A percentile compares a stretch with the other conserved stretches of the same genome.
These are phyloP conservation scores for Malus hybrid DNA, from an alignment of 331 rosid species.

Conservation along the genomic window DNA sequence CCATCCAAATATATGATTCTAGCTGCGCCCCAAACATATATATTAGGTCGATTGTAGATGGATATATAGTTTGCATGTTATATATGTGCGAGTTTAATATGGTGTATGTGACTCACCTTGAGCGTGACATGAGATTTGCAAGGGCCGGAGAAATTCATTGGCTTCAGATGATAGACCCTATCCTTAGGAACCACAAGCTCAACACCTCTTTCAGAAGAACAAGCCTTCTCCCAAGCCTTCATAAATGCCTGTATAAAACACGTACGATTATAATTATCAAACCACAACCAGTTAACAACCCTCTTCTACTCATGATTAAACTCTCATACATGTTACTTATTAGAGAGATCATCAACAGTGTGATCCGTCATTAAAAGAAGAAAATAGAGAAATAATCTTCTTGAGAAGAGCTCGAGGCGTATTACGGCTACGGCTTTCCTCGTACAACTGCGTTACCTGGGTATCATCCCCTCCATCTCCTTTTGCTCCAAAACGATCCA, in stretches of 20 bases:
- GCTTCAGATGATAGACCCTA: conserved; percentile 50
- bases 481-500: conserved; percentile 58
- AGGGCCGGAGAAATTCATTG: conserved; percentile 77
- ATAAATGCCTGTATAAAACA: conserved; percentile 50
- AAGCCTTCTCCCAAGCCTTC: conserved; percentile 66
- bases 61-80: not conserved
- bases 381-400: too few species aligned
- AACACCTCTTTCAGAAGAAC: conserved; percentile 38
- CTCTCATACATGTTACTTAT: too few species aligned
- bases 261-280: not conserved
- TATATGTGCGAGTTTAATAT: not conserved
- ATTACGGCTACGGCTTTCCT: not conserved
- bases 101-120: conserved; percentile 34
- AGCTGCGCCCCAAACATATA: not conserved
- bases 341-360: too few species aligned
- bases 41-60: not conserved
- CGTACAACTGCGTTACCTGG: conserved; percentile 30
- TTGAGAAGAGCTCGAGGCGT: not conserved
- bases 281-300: not conserved
- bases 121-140: conserved; percentile 44
- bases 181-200: conserved; percentile 50
- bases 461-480: conserved; percentile 44
- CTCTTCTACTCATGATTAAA: not conserved
- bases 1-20: not conserved
- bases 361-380: too few species aligned